These are phyloP conservation scores for Circinella umbellata DNA, from an alignment of 371 early-diverging fungal species.

Conservation along the genomic window DNA sequence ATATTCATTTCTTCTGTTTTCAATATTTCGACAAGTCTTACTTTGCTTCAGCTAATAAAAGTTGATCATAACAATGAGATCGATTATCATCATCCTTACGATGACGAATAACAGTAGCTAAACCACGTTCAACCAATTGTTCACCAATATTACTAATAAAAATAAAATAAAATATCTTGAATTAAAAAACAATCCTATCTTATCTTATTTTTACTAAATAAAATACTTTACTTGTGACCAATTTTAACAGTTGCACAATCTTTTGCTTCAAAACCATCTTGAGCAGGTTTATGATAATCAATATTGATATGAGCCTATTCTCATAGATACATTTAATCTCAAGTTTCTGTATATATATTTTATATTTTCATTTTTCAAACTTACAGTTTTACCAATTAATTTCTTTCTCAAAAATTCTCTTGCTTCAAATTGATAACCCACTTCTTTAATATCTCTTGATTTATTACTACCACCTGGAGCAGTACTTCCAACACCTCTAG, in stretches of 20 bases:
- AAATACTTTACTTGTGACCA: constrained; percentile 43
- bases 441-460: constrained; percentile 76
- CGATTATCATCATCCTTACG: constrained; percentile 89
- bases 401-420: constrained; percentile 86
- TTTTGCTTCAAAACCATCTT: constrained; percentile 85
- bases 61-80: constrained; percentile 83
- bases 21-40: constrained; percentile 21
- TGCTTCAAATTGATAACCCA: constrained; percentile 88
- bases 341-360: neutral
- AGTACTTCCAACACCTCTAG: constrained; percentile 52
- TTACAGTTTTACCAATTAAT: constrained; percentile 83
- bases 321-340: neutral
- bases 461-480: constrained; percentile 51
- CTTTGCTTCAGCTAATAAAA: constrained; percentile 82
- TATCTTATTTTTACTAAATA: neutral
- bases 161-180: no score
- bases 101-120: constrained; percentile 86
- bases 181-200: neutral
- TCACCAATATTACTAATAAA: constrained; percentile 73
- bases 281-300: constrained; percentile 90
- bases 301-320: constrained; percentile 76
- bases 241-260: constrained; percentile 86
- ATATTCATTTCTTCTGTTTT: neutral
- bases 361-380: neutral
- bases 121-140: constrained; percentile 76